phyloP scores from a whole-genome alignment of 495 filamentous ascomycete species.

The Parachaetomium inaequale region DNA sequence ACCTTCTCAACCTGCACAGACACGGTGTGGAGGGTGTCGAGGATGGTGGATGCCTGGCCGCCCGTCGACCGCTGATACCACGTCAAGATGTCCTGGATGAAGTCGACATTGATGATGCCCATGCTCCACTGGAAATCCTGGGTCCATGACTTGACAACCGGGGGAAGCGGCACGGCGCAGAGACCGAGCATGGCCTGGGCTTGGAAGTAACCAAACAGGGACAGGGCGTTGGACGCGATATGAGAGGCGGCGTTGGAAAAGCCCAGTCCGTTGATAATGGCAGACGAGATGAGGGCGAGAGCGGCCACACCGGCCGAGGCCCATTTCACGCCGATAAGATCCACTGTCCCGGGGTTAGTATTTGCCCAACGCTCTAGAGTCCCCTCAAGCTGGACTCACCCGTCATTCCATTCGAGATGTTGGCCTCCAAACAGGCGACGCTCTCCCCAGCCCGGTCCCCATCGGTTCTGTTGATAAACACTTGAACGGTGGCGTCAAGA shows the following conservation, averaged over 20 bases:
- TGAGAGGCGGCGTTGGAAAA: conserved; percentile 97
- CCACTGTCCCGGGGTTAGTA: conserved; percentile 46
- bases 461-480: conserved; percentile 69
- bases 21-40: conserved; percentile 66
- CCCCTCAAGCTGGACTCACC: conserved; percentile 17
- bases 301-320: conserved; percentile 80
- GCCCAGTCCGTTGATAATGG: conserved; percentile 74
- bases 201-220: conserved; percentile 94
- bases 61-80: conserved; percentile 97
- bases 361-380: background rate
- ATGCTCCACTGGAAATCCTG: conserved; percentile 99
- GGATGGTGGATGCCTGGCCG: conserved; percentile 75
- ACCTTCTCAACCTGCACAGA: conserved; percentile 82
- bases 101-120: conserved; percentile 87
- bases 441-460: conserved; percentile 45
- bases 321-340: conserved; percentile 88
- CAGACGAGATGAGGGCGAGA: conserved; percentile 76
- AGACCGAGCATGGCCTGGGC: conserved; percentile 94
- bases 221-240: conserved; percentile 87
- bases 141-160: conserved; percentile 89
- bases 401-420: conserved; percentile 88
- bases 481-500: conserved; percentile 79
- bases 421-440: conserved; percentile 85
- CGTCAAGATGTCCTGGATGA: conserved; percentile 82
- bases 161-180: conserved; percentile 78